These are phyloP conservation scores for Penicillium sp. DNA, from an alignment of 2,329 filamentous ascomycete species.

Conservation along the genomic window DNA sequence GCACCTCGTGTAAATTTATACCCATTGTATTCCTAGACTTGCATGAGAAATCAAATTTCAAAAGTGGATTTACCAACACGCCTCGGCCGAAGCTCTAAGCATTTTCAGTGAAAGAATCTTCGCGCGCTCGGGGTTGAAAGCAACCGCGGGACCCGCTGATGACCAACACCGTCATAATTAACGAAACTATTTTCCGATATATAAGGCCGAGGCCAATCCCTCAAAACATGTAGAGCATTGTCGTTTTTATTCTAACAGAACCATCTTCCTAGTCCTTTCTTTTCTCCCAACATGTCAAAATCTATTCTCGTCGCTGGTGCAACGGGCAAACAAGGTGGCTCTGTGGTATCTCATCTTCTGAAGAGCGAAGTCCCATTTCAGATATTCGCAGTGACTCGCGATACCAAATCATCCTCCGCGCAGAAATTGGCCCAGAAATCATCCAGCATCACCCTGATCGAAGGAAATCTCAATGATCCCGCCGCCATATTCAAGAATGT, in stretches of 20 bases:
- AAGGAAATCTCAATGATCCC: slow-evolving; percentile 54
- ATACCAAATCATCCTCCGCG: slow-evolving; percentile 48
- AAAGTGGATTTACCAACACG: slow-evolving; percentile 8
- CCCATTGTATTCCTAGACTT: slow-evolving; percentile 21
- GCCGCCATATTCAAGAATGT: slow-evolving; percentile 47
- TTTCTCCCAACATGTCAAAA: too few relatives aligned
- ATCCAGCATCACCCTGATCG: slow-evolving; percentile 50
- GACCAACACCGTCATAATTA: too few relatives aligned
- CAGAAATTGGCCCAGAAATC: slow-evolving; percentile 45
- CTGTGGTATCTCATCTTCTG: slow-evolving; percentile 33
- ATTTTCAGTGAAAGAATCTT: too few relatives aligned
- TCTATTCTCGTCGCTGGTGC: slow-evolving; percentile 12
- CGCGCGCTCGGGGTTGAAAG: background rate
- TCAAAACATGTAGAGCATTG: too few relatives aligned
- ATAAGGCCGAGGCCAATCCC: too few relatives aligned
- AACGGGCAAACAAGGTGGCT: slow-evolving; percentile 33
- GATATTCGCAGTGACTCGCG: slow-evolving; percentile 57
- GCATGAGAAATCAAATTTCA: background rate
- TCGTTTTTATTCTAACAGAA: too few relatives aligned
- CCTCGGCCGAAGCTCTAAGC: too few relatives aligned
- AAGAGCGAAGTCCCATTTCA: slow-evolving; percentile 33
- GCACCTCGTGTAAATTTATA: slow-evolving; percentile 16
- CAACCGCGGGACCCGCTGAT: too few relatives aligned
- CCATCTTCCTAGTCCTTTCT: too few relatives aligned
- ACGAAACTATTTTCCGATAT: too few relatives aligned